Conservation (phyloP, 192 early-diverging fungal genomes). For the Umbelopsis vinacea region DNA sequence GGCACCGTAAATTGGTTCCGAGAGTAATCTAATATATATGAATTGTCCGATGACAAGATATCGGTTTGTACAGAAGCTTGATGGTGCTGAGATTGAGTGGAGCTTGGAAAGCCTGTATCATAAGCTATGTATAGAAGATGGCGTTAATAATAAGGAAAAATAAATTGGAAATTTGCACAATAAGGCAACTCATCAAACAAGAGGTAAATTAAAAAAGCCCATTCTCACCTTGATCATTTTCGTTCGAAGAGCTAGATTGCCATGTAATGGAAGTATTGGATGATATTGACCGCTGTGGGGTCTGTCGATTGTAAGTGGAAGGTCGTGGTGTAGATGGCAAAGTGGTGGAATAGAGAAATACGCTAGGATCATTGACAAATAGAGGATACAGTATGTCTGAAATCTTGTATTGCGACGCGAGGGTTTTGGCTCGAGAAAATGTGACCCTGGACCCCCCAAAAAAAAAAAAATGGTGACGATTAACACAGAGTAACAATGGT, state of each 20-base stretch:
- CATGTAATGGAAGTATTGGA: conserved; percentile 20
- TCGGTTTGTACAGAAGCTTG: conserved; percentile 20
- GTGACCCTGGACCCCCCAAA: conserved; percentile 53
- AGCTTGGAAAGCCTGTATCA: background rate
- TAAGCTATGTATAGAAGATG: conserved; percentile 12
- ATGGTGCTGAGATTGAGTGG: background rate
- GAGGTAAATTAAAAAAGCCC: background rate
- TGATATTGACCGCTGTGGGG: conserved; percentile 6
- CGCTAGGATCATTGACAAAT: conserved; percentile 72
- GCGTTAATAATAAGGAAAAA: background rate
- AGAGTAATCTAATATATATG: conserved; percentile 15
- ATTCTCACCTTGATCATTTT: conserved; percentile 17
- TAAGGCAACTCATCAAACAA: background rate
- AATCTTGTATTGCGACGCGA: conserved; percentile 77
- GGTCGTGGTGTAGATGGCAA: conserved; percentile 1
- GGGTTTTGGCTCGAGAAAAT: conserved; percentile 64
- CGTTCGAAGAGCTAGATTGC: conserved; percentile 13
- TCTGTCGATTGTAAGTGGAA: background rate
- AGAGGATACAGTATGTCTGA: conserved; percentile 74
- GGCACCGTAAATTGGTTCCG: background rate
- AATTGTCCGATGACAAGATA: conserved; percentile 20
- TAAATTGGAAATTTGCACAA: conserved; percentile 1
- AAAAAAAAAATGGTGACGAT: conserved; percentile 8
- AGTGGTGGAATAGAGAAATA: conserved; percentile 57
- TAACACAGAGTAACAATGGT: background rate